Base-by-base conservation (phyloP, 2,329 filamentous ascomycete species). In the Trichoderma polysporum region DNA sequence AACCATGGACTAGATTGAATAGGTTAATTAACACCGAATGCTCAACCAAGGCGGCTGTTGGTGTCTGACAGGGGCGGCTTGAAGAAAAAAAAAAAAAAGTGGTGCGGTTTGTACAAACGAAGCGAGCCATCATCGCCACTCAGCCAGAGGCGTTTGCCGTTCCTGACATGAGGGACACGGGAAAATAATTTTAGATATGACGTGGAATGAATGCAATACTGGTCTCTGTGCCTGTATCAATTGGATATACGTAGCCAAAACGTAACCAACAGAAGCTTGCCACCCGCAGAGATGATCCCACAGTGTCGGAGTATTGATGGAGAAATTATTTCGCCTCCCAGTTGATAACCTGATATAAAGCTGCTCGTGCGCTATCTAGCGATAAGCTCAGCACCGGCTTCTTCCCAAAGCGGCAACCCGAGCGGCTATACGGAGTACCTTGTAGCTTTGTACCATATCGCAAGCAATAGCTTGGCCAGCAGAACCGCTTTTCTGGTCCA, bases 401-500 rank as follows among this genome's bases (percentile, higher is more conserved):
- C 5, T 17, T 33, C 50, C n/a, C 27, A 47, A 64, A 64, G 27
- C 33, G 61, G 61, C 37, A 64, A 64, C 4, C 61, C 61, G 61
- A 56, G 47, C 45, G 3, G 17, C 22, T 31, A 53, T 31, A 53
- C 15, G 50, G 27, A 31, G 9, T 35, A 47, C 60, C 61, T 54
- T 27, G 50, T 9, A 53, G 9, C 27, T 33, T n/a, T n/a, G n/a
- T n/a, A n/a, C 39, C n/a, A 22, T 19, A 35, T 41, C 33, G 59
- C 31, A 29, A 13, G 33, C 60, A 47, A 47, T 15, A 54, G 22
- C 25, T 63, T 33, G 33, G 37, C 50, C 50, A 47, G n/a, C 50
- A 64, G 61, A 56, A 64, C 61, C 50, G 61, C 61, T 54, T 64
- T 64, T 64, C 61, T 35, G 37, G n/a, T 56, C 61, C 61, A 64